Evolutionary conservation across 202 grass and related monocot species (phyloP), one percentile per base, ranked within the genome.

Genomic region (Zizania palustris): DNA sequence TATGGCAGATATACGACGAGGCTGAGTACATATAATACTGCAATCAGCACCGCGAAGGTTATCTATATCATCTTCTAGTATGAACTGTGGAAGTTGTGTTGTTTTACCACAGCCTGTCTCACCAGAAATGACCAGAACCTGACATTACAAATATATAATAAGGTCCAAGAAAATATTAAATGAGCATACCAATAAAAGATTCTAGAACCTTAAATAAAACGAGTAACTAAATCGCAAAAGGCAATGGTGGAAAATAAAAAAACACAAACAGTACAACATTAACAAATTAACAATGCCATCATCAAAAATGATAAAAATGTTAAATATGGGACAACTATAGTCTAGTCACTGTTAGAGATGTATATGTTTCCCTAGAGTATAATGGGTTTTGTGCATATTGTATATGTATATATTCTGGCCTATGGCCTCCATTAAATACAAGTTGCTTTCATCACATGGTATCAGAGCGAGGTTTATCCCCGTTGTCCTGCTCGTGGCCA

Each of bases 91-190:
- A 73, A 97, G 79, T 62, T 97, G 94, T 12, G 94, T 97, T 72
- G 94, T 97, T 86, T 97, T 97, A 49, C 94, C 94, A 60, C 91
- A 97, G 38, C 94, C 94, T 53, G 94, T 97, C 80, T 97, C 91
- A 16, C 94, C 94, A 80, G 94, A 97, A 81, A 97, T 91, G 53
- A 97, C 94, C 73, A 97, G 76, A 80, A 97, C 89, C 94, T 97
- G 80, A 59, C 76, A 83, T 36, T 19, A 13, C 21, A 75, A 73
- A 53, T 45, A 71, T 19, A 16, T 45, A 79, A 45, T 55, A 60
- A 84, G 45, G 58, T 62, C 49, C 55, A 41, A 0, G 39, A 67
- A 75, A n/a, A 70, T 60, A 63, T 34, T 4, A 38, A 55, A 67
- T 66, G 39, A 60, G 2, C 15, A 49, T 21, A 65, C 6, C 35